phyloP scores from a whole-genome alignment of 805 yeast genomes.

The Sugiyamaella marilandica region DNA sequence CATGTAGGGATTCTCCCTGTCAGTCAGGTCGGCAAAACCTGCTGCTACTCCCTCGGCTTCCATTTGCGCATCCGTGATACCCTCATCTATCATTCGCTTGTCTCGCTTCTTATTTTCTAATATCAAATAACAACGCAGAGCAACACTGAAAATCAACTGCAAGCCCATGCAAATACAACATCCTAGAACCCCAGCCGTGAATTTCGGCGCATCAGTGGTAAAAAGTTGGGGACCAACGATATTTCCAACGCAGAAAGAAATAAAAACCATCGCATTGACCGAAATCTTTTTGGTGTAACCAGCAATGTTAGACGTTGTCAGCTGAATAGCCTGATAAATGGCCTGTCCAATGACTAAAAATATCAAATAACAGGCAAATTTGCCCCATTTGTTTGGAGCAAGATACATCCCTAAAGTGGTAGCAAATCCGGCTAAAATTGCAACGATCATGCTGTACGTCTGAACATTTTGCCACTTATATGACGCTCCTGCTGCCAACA shows the following conservation, averaged over 20 bases:
- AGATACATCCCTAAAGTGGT: conserved; percentile 25
- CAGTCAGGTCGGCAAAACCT: conserved; percentile 48
- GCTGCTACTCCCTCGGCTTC: conserved; percentile 22
- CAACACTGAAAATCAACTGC: conserved; percentile 39
- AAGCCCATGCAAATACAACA: conserved; percentile 39
- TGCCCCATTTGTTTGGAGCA: neutral
- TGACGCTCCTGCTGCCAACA: neutral
- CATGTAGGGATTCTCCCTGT: conserved; percentile 49
- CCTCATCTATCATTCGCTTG: conserved; percentile 13
- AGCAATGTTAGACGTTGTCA: conserved; percentile 44
- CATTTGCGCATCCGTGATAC: conserved; percentile 31
- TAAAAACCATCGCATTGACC: conserved; percentile 52
- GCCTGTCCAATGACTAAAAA: neutral
- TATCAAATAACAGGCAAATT: neutral
- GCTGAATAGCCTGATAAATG: neutral
- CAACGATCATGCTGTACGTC: conserved; percentile 20
- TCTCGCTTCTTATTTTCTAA: conserved; percentile 51
- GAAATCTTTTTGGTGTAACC: conserved; percentile 69
- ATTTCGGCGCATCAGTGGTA: conserved; percentile 53
- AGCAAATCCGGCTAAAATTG: conserved; percentile 17
- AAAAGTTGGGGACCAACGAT: conserved; percentile 72
- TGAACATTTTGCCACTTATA: conserved; percentile 16
- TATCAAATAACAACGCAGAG: conserved; percentile 12
- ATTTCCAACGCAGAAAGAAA: conserved; percentile 63
- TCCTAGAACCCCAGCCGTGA: conserved; percentile 50